phyloP scores from a whole-genome alignment of 345 rosid species.

The Camelina hispida region DNA sequence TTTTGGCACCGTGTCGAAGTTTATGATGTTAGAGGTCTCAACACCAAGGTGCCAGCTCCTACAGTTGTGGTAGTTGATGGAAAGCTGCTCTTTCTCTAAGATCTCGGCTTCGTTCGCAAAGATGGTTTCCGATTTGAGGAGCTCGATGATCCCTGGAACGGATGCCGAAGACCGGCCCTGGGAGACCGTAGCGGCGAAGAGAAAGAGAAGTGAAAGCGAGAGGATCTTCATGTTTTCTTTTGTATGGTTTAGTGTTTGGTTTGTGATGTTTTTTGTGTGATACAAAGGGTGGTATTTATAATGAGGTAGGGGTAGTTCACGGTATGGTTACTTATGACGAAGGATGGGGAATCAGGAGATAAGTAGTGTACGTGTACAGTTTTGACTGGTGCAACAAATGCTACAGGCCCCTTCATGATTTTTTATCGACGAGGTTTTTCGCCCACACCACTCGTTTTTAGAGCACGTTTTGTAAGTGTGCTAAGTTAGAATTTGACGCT shows the following conservation, averaged over 20 bases:
- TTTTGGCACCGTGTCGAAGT: conserved; percentile 53
- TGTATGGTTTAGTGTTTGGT: conserved; percentile 19
- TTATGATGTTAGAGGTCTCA: conserved; percentile 57
- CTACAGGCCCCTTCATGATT: not conserved
- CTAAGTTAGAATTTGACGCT: not conserved
- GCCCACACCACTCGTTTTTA: conserved; percentile 28
- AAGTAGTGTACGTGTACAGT: not conserved
- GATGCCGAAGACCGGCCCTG: not conserved
- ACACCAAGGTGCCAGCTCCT: conserved; percentile 74
- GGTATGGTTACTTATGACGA: not conserved
- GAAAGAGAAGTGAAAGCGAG: conserved; percentile 35
- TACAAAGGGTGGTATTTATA: conserved; percentile 33
- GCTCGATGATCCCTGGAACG: conserved; percentile 24
- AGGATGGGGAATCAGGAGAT: not conserved
- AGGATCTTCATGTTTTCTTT: conserved; percentile 31
- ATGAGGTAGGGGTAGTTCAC: not conserved
- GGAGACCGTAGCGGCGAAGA: conserved; percentile 43
- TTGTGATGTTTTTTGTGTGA: conserved; percentile 31
- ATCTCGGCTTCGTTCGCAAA: conserved; percentile 4
- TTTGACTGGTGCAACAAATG: not conserved
- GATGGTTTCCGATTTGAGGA: not conserved
- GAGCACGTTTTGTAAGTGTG: conserved; percentile 29
- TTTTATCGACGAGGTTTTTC: not conserved
- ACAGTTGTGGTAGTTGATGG: conserved; percentile 48
- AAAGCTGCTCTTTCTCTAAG: conserved; percentile 18